phyloP scores from a whole-genome alignment of 2,329 filamentous ascomycete species.

The Sarocladium kiliense region DNA sequence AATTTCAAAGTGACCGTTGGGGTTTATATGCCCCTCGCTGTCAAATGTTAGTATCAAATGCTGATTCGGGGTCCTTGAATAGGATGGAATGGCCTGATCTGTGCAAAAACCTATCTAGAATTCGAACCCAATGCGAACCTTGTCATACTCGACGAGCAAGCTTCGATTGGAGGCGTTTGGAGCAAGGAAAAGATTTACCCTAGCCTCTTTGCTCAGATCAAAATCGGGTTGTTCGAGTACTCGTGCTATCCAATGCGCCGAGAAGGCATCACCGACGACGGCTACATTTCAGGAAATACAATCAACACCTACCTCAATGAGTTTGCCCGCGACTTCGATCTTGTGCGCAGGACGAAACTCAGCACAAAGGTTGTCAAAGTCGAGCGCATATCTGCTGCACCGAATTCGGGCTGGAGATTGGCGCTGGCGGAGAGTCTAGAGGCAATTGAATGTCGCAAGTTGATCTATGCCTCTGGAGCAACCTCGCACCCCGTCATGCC shows the following conservation, averaged over 20 bases:
- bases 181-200: slow-evolving; percentile 22
- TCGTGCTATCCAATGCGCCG: slow-evolving; percentile 24
- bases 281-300: slow-evolving; percentile 23
- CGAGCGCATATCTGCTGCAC: not conserved
- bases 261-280: slow-evolving; percentile 21
- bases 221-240: slow-evolving; percentile 27
- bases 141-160: slow-evolving; percentile 19
- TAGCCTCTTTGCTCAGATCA: slow-evolving; percentile 26
- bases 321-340: slow-evolving; percentile 20
- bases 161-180: slow-evolving; percentile 22
- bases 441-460: slow-evolving; percentile 16
- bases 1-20: too few relatives aligned
- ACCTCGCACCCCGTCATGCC: slow-evolving; percentile 19
- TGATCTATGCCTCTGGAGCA: slow-evolving; percentile 19
- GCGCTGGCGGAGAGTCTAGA: slow-evolving; percentile 13
- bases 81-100: slow-evolving; percentile 24
- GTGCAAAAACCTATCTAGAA: slow-evolving; percentile 22
- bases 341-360: slow-evolving; percentile 15
- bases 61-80: not conserved
- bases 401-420: slow-evolving; percentile 17
- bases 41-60: not conserved
- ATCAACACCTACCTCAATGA: slow-evolving; percentile 23
- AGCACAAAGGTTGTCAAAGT: slow-evolving; percentile 14
- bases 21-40: too few relatives aligned
- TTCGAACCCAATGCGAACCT: slow-evolving; percentile 18